A percentile compares a stretch with the other conserved stretches of the same genome.
Evolutionary conservation across 2,329 filamentous ascomycete species (phyloP).

Genomic region (Trichoderma sp.): DNA sequence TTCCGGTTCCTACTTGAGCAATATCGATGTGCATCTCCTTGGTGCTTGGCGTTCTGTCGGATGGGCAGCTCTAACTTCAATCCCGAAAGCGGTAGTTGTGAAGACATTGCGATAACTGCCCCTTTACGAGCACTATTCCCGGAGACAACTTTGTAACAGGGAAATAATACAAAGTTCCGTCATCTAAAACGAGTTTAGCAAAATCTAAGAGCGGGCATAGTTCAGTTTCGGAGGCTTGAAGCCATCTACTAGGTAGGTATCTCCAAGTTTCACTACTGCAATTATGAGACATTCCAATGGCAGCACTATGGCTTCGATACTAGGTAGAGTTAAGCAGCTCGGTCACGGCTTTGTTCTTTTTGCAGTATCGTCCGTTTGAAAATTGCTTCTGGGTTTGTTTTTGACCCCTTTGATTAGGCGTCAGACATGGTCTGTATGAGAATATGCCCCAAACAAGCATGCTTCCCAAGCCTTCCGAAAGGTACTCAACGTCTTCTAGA

Average conservation of each 20-base stretch:
- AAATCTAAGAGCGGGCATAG: neutral
- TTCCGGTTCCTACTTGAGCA: slow-evolving; percentile 14
- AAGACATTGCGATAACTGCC: too few relatives aligned
- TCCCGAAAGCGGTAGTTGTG: too few relatives aligned
- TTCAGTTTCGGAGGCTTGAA: neutral
- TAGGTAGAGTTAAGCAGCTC: neutral
- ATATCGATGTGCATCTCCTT: neutral
- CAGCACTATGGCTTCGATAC: neutral
- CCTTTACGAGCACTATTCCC: too few relatives aligned
- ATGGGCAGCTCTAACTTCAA: neutral
- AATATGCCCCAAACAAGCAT: neutral
- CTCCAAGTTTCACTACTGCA: neutral
- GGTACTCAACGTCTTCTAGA: neutral
- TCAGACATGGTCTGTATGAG: neutral
- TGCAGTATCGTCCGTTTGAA: neutral
- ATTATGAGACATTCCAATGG: neutral
- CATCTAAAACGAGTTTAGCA: neutral
- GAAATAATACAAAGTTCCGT: neutral
- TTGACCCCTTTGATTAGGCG: neutral
- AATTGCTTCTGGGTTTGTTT: neutral
- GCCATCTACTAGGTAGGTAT: too few relatives aligned
- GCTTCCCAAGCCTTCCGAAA: neutral
- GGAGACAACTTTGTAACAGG: too few relatives aligned
- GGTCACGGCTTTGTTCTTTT: neutral
- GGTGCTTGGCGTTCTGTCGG: neutral